These are phyloP conservation scores for Gentiana dahurica DNA, from an alignment of 257 asterid species.

Conservation along the genomic window DNA sequence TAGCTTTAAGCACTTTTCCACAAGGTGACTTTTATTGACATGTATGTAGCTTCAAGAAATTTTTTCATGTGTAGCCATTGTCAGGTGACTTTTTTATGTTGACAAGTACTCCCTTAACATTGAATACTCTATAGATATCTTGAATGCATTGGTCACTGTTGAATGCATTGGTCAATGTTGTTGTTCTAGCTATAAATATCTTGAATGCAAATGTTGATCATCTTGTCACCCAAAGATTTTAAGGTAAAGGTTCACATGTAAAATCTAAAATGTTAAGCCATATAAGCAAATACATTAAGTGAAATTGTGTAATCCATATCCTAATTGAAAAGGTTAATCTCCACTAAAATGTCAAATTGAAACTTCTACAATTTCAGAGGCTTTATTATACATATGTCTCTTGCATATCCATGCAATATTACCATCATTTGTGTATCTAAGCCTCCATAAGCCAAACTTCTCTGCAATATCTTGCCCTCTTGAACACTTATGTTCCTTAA, in stretches of 20 bases:
- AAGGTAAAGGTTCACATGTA: too few relatives aligned
- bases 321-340: background rate
- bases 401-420: slow-evolving; percentile 80
- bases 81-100: slow-evolving; percentile 21
- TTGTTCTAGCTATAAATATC: slow-evolving; percentile 21
- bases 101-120: slow-evolving; percentile 20
- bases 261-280: too few relatives aligned
- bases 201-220: slow-evolving; percentile 12
- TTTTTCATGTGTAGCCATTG: slow-evolving; percentile 12
- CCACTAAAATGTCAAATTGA: slow-evolving; percentile 31
- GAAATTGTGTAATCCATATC: background rate
- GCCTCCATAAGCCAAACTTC: slow-evolving; percentile 68
- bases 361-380: slow-evolving; percentile 50
- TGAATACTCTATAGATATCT: too few relatives aligned
- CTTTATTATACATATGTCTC: slow-evolving; percentile 64
- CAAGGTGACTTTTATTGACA: too few relatives aligned
- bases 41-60: slow-evolving; percentile 12
- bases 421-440: slow-evolving; percentile 65
- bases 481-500: slow-evolving; percentile 52
- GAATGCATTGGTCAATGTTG: slow-evolving; percentile 22
- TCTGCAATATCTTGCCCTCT: slow-evolving; percentile 72
- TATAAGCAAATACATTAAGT: too few relatives aligned
- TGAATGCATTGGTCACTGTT: background rate
- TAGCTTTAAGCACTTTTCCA: too few relatives aligned
- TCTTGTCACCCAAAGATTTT: background rate